A percentile compares a stretch with the other conserved stretches of the same genome.
Conservation (phyloP, 2,329 filamentous ascomycete genomes). For the Penicillium sp. region DNA sequence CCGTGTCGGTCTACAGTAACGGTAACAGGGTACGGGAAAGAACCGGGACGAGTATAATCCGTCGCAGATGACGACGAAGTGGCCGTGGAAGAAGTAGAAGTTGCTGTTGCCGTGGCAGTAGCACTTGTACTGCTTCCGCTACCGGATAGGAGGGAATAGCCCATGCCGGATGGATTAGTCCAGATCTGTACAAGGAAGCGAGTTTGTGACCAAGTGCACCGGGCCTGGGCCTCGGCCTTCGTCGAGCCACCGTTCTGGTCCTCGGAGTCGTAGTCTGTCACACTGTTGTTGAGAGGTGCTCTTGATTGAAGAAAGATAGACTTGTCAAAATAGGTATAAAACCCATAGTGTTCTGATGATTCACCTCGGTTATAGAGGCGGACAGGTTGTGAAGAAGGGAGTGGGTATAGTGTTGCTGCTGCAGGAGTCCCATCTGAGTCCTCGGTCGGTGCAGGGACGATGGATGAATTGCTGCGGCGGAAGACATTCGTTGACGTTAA, state of each 20-base stretch:
- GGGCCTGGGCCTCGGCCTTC: constrained; percentile 46
- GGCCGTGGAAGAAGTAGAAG: constrained; percentile 16
- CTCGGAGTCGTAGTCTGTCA: constrained; percentile 41
- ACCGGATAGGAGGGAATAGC: constrained; percentile 25
- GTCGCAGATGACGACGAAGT: constrained; percentile 38
- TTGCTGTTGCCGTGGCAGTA: constrained; percentile 8
- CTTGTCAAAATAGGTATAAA: constrained; percentile 89
- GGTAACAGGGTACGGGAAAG: constrained; percentile 62
- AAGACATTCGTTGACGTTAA: constrained; percentile 41
- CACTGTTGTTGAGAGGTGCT: constrained; percentile 45
- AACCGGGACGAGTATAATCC: constrained; percentile 54
- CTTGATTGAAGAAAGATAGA: constrained; percentile 75
- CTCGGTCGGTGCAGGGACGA: constrained; percentile 63
- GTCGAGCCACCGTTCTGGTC: constrained; percentile 53
- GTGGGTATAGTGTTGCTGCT: constrained; percentile 70
- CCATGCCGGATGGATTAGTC: constrained; percentile 50
- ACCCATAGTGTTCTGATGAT: constrained; percentile 83
- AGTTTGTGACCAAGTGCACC: constrained; percentile 63
- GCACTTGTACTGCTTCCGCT: constrained; percentile 8
- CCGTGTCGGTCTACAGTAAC: constrained; percentile 63
- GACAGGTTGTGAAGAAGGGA: constrained; percentile 70
- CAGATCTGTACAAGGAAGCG: constrained; percentile 64
- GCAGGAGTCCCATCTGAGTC: constrained; percentile 71
- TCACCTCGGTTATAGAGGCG: constrained; percentile 81
- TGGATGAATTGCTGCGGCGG: constrained; percentile 34